Evolutionary conservation across 164 flowering plant species (phyloP).

Genomic region (Litsea cubeba): DNA sequence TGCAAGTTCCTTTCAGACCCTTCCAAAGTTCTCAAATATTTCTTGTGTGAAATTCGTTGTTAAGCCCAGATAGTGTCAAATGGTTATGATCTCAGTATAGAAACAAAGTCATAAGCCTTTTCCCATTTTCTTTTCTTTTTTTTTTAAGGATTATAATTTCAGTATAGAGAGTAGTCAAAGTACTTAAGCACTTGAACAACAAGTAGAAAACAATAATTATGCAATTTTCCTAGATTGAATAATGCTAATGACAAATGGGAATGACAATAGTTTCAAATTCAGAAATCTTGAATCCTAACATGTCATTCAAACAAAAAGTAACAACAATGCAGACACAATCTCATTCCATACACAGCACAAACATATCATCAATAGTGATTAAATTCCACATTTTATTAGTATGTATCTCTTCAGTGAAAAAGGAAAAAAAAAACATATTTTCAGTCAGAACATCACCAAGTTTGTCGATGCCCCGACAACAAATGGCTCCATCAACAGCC

Average conservation of each 20-base stretch:
- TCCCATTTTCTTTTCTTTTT: background rate
- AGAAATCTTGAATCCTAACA: background rate
- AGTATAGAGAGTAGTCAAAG: background rate
- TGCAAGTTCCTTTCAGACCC: too few relatives aligned
- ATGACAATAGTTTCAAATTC: background rate
- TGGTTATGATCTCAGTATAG: too few relatives aligned
- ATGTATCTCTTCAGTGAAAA: background rate
- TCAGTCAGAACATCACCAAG: conserved; percentile 68
- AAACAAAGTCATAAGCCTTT: background rate
- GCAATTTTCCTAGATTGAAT: background rate
- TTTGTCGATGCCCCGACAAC: conserved; percentile 78
- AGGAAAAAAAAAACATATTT: background rate
- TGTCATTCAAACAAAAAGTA: conserved; percentile 1
- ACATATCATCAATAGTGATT: conserved; percentile 1
- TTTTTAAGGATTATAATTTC: background rate
- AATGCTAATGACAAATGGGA: background rate
- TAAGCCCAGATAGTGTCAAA: background rate
- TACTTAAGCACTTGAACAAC: background rate
- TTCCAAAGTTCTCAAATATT: background rate
- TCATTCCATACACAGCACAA: background rate
- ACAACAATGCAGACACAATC: background rate
- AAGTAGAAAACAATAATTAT: background rate
- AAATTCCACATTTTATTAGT: background rate
- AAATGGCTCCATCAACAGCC: conserved; percentile 87
- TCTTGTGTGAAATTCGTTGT: background rate